Conservation (phyloP, 768 basidiomycete genomes). For the Rhodosporidiobolus sp. region DNA sequence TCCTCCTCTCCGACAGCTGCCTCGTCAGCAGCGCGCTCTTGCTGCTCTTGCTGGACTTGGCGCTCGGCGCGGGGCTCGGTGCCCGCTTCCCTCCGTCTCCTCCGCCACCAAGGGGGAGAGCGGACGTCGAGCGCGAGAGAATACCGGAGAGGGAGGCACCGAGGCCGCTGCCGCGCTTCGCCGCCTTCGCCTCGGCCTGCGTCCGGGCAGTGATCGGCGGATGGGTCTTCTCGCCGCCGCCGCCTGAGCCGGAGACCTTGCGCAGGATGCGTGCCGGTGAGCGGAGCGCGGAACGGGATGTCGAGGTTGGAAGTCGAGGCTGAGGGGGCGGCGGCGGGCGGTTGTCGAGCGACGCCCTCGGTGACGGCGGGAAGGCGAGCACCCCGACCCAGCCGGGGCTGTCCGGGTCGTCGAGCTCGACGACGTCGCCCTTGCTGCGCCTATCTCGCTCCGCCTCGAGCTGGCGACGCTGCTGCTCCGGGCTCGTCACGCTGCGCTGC, state of each 20-base stretch:
- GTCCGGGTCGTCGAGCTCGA: conserved; percentile 10
- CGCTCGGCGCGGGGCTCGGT: conserved; percentile 17
- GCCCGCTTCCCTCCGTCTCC: conserved; percentile 16
- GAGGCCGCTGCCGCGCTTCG: conserved; percentile 5
- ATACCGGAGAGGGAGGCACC: conserved; percentile 20
- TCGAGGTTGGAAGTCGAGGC: neutral
- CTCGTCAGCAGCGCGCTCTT: conserved; percentile 2
- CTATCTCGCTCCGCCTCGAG: neutral
- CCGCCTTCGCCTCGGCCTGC: conserved; percentile 12
- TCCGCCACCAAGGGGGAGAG: conserved; percentile 11
- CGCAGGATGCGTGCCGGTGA: neutral
- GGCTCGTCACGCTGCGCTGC: conserved; percentile 13
- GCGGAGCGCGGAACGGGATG: neutral
- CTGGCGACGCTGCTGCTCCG: neutral
- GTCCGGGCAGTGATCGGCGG: conserved; percentile 25
- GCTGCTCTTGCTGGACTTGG: conserved; percentile 21
- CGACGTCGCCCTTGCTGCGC: conserved; percentile 9
- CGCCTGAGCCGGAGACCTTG: conserved; percentile 1
- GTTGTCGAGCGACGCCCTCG: neutral
- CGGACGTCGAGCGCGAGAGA: conserved; percentile 13
- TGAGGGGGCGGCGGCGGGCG: neutral
- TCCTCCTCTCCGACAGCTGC: neutral
- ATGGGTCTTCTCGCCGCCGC: neutral
- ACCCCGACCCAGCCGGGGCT: conserved; percentile 33
- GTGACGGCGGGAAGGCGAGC: conserved; percentile 25